These are phyloP conservation scores for Asterochloris sp. DNA, from an alignment of 139 green algal genomes.

Conservation along the genomic window DNA sequence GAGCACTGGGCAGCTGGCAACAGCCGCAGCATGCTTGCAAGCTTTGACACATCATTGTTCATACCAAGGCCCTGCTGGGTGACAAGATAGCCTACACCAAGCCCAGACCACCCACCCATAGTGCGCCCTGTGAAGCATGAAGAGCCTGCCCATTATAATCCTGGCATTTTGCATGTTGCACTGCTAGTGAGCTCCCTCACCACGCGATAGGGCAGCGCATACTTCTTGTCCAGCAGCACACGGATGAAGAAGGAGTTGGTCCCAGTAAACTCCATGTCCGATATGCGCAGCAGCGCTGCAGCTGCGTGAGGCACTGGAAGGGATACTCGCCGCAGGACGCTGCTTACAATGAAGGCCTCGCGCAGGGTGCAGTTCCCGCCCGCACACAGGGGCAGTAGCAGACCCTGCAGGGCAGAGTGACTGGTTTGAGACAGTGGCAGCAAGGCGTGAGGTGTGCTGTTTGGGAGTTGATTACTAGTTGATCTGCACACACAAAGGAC, in stretches of 20 bases:
- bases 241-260: constrained; percentile 97
- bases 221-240: constrained; percentile 98
- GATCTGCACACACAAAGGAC: no score
- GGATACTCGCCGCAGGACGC: constrained; percentile 74
- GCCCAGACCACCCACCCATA: no score
- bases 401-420: constrained; percentile 39
- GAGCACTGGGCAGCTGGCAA: no score
- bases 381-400: constrained; percentile 87
- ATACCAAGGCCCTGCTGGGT: no score
- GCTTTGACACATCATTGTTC: no score
- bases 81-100: no score
- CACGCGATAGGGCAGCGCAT: constrained; percentile 92
- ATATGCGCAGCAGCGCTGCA: constrained; percentile 85
- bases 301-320: constrained; percentile 92
- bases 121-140: no score
- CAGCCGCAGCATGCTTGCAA: no score
- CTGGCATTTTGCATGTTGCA: no score
- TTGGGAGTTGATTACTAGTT: no score
- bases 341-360: constrained; percentile 93
- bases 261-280: constrained; percentile 90
- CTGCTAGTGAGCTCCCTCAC: not conserved
- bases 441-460: not conserved
- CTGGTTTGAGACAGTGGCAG: not conserved
- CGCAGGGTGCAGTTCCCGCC: constrained; percentile 81
- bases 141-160: no score